Percentiles rank a stretch among this genome's conserved stretches.
Conservation (phyloP, 2,329 filamentous ascomycete genomes). For the Talaromyces verruculosus region DNA sequence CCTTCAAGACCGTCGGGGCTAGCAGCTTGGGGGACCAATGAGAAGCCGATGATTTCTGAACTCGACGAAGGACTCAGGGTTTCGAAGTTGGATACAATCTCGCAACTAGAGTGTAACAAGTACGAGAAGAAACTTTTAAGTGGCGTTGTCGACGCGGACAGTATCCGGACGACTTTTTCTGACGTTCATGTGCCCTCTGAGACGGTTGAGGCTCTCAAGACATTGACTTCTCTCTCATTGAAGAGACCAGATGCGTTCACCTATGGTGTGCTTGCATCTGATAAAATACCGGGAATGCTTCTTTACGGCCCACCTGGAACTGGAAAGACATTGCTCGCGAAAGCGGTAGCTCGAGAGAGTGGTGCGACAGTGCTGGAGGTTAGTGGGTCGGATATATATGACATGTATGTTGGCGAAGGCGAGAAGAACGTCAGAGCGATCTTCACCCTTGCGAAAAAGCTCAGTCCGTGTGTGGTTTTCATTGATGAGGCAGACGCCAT, state of each 20-base stretch:
- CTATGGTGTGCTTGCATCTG: slow-evolving; percentile 87
- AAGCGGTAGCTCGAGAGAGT: slow-evolving; percentile 64
- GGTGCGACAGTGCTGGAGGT: slow-evolving; percentile 76
- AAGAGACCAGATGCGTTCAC: slow-evolving; percentile 90
- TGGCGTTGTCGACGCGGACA: slow-evolving; percentile 77
- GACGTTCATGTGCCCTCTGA: slow-evolving; percentile 81
- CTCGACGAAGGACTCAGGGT: background rate
- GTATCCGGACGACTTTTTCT: slow-evolving; percentile 81
- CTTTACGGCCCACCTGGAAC: slow-evolving; percentile 79
- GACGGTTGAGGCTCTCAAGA: slow-evolving; percentile 83
- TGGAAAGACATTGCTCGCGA: slow-evolving; percentile 64
- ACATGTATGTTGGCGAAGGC: slow-evolving; percentile 93
- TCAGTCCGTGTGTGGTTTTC: slow-evolving; percentile 90
- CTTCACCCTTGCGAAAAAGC: slow-evolving; percentile 86
- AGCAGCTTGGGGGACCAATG: slow-evolving; percentile 17
- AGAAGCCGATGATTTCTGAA: background rate
- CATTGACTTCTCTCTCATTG: slow-evolving; percentile 82
- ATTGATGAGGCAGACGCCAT: slow-evolving; percentile 96
- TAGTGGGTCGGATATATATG: slow-evolving; percentile 85
- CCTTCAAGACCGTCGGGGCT: slow-evolving; percentile 30
- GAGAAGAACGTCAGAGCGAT: slow-evolving; percentile 95
- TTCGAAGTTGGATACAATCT: slow-evolving; percentile 45
- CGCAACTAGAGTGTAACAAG: slow-evolving; percentile 63
- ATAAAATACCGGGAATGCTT: slow-evolving; percentile 85
- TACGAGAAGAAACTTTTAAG: slow-evolving; percentile 81